These are phyloP conservation scores for Fonsecaea multimorphosa DNA, from an alignment of 2,329 filamentous ascomycete genomes.

Conservation along the genomic window DNA sequence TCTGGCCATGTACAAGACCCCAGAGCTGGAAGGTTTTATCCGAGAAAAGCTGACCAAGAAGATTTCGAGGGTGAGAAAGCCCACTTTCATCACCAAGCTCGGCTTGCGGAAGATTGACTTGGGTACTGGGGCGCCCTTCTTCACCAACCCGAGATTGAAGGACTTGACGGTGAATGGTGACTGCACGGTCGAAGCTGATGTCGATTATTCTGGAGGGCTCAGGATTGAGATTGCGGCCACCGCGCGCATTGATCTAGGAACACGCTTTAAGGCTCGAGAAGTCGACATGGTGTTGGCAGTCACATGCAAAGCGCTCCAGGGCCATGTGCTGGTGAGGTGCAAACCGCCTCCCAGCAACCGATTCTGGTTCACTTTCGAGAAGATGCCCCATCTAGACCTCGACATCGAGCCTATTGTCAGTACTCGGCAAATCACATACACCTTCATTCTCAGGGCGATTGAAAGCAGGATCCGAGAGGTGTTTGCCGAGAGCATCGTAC, in stretches of 20 bases:
- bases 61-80: conserved; percentile 90
- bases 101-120: conserved; percentile 82
- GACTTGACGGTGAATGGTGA: conserved; percentile 93
- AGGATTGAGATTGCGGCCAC: conserved; percentile 90
- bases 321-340: conserved; percentile 82
- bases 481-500: conserved; percentile 85
- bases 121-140: conserved; percentile 82
- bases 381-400: conserved; percentile 92
- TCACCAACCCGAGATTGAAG: conserved; percentile 85
- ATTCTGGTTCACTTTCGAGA: conserved; percentile 93
- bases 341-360: conserved; percentile 96
- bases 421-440: conserved; percentile 92
- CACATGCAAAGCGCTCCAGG: conserved; percentile 81
- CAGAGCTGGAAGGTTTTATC: conserved; percentile 78
- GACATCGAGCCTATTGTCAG: conserved; percentile 95
- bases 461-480: conserved; percentile 95
- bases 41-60: conserved; percentile 92
- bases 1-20: conserved; percentile 82
- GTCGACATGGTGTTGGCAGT: conserved; percentile 88
- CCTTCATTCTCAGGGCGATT: conserved; percentile 87
- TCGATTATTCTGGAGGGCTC: conserved; percentile 88
- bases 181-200: conserved; percentile 81
- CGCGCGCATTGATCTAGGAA: conserved; percentile 85
- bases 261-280: conserved; percentile 86
- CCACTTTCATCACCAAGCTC: conserved; percentile 85